Base-by-base conservation (phyloP, 345 rosid genomes). In the Corchorus olitorius region DNA sequence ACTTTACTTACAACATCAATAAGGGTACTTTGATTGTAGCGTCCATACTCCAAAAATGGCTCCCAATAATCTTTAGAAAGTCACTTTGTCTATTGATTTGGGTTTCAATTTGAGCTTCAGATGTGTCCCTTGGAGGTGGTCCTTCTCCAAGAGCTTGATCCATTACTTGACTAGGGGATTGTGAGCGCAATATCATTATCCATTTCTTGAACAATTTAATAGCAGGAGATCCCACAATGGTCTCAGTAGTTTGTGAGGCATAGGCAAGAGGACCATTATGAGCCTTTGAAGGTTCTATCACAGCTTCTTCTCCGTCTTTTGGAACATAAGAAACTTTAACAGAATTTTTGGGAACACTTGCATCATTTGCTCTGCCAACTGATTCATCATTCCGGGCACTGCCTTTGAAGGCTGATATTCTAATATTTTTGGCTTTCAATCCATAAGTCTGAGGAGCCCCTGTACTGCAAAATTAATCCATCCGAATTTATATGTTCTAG, bases 331-430 rank as follows among this genome's bases (percentile, higher is more conserved):
- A 88, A 76, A 91, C 83, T 80, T 89, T 88, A 80, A 79, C 87
- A 61, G 93, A 89, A 55, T 79, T 88, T 64, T 86, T 87, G 46
- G 88, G 52, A 82, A 79, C 82, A 81, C 85, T 89, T 74, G 86
- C 86, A 66, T 89, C 91, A 79, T 80, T 79, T 55, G 83, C 83
- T 52, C 89, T 82, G 71, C 84, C 85, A 60, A 87, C 85, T 46
- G 90, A 78, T 77, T 89, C 93, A 59, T 88, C 85, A 81, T 82
- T 90, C 79, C 80, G 87, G 34, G 85, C 85, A 80, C 79, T 86
- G 43, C 97, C 93, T 88, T 93, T 91, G 64, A 94, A 94, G 39
- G 97, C 88, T 41, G 92, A 89, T 80, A 94, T 81, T 82, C 86
- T 89, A 50, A 89, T 81, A 70, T 87, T 74, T 76, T 84, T 91